phyloP scores from a whole-genome alignment of 129 eudicot species.

The Sambucus nigra region DNA sequence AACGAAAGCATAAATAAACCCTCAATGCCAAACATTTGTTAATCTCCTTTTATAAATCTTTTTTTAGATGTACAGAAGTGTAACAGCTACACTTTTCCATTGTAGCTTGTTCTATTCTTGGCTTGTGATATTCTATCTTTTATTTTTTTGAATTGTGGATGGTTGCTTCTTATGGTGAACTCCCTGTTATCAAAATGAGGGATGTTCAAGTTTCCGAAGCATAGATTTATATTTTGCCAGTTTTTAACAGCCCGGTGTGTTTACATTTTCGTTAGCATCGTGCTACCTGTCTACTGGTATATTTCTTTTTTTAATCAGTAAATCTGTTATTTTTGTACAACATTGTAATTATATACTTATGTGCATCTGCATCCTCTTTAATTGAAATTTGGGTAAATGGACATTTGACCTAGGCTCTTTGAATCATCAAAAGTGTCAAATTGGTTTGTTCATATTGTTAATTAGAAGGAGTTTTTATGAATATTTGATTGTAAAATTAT shows the following conservation, averaged over 20 bases:
- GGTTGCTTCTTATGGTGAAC: conserved; percentile 33
- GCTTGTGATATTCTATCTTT: conserved; percentile 4
- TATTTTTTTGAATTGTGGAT: not conserved
- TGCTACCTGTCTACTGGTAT: conserved; percentile 27
- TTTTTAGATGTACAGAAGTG: not conserved
- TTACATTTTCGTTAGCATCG: conserved; percentile 2
- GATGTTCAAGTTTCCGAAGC: conserved; percentile 30
- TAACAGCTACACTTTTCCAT: conserved; percentile 5
- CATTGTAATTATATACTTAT: no score
- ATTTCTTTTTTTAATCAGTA: no score
- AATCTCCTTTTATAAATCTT: no score
- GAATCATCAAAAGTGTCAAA: no score
- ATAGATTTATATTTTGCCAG: conserved; percentile 16
- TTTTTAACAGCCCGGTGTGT: conserved; percentile 18
- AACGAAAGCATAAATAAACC: conserved; percentile 55
- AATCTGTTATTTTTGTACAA: no score
- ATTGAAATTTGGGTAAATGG: no score
- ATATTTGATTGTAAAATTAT: no score
- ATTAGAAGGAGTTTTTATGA: no score
- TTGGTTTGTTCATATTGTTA: no score
- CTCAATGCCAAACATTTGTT: conserved; percentile 14
- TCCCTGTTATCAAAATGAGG: conserved; percentile 1
- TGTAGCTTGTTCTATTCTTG: conserved; percentile 15
- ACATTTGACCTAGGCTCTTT: no score
- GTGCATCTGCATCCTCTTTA: no score